Percentiles rank a stretch among this genome's conserved stretches.
These are phyloP conservation scores for Pestalotiopsis sp. DNA, from an alignment of 2,329 filamentous ascomycete genomes.

Conservation along the genomic window DNA sequence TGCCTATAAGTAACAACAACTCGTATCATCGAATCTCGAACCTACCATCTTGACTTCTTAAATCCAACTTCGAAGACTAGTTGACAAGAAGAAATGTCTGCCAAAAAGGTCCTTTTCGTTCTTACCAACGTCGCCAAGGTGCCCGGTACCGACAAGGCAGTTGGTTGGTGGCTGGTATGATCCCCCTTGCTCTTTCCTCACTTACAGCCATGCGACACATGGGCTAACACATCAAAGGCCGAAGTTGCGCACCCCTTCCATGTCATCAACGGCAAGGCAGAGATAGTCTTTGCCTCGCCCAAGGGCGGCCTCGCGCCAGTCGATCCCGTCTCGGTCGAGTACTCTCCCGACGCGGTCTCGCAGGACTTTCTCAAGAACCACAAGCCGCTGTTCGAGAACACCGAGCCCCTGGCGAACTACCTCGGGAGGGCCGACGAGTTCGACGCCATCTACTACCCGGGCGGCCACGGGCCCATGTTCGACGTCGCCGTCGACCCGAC, in stretches of 20 bases:
- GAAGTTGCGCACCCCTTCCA: slow-evolving; percentile 69
- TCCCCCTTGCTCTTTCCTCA: not conserved
- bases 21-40: too few species aligned
- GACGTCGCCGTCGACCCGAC: slow-evolving; percentile 61
- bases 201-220: too few species aligned
- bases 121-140: slow-evolving; percentile 64
- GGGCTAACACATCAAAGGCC: slow-evolving; percentile 37
- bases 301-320: slow-evolving; percentile 63
- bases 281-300: slow-evolving; percentile 46
- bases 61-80: not conserved
- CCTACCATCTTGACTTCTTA: not conserved
- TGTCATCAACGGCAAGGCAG: slow-evolving; percentile 52
- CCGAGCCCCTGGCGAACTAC: slow-evolving; percentile 58
- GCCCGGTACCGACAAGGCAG: slow-evolving; percentile 52
- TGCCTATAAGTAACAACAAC: too few species aligned
- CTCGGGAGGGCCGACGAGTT: slow-evolving; percentile 61
- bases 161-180: slow-evolving; percentile 71
- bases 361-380: slow-evolving; percentile 49
- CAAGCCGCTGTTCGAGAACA: slow-evolving; percentile 65
- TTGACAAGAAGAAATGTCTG: not conserved
- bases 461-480: slow-evolving; percentile 67
- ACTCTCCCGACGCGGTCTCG: slow-evolving; percentile 54
- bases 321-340: slow-evolving; percentile 61
- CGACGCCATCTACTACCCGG: slow-evolving; percentile 62
- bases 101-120: slow-evolving; percentile 66